A percentile compares a stretch with the other conserved stretches of the same genome.
These are phyloP conservation scores for Phaeosphaeria sp. DNA, from an alignment of 2,329 filamentous ascomycete genomes.

Conservation along the genomic window DNA sequence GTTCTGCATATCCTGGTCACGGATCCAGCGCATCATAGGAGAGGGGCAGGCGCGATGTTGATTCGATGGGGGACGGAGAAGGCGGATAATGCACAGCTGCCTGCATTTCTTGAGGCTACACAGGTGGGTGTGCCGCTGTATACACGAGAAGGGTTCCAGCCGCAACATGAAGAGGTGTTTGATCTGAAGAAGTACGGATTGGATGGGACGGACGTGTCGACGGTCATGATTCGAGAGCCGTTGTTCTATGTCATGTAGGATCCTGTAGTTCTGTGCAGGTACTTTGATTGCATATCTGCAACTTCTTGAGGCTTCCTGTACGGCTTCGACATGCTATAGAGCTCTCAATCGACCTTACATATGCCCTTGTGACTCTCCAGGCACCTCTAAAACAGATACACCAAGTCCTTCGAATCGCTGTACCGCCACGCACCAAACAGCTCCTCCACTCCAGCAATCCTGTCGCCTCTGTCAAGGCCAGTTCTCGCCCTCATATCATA, in stretches of 20 bases:
- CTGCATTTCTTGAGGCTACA: conserved; percentile 52
- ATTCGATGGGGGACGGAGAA: conserved; percentile 49
- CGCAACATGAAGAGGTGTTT: conserved; percentile 26
- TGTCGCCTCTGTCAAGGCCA: not conserved
- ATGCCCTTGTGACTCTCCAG: not conserved
- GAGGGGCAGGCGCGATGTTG: conserved; percentile 50
- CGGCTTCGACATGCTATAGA: not conserved
- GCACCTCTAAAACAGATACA: not conserved
- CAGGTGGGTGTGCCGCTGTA: conserved; percentile 52
- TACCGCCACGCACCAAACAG: not conserved
- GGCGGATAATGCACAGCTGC: conserved; percentile 50
- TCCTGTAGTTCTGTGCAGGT: not conserved
- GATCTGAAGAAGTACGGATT: conserved; percentile 39
- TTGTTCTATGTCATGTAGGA: not conserved
- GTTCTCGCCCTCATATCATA: not conserved
- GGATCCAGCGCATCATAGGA: conserved; percentile 50
- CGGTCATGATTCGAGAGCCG: conserved; percentile 40
- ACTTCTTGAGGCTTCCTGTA: not conserved
- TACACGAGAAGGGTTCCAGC: conserved; percentile 36
- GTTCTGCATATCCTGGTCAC: conserved; percentile 43
- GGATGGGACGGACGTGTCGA: conserved; percentile 34
- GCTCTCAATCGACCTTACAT: not conserved
- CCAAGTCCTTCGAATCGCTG: not conserved
- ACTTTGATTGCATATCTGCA: not conserved
- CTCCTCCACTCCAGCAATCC: not conserved